These are phyloP conservation scores for Mollisia scopiformis DNA, from an alignment of 2,329 filamentous ascomycete species.

Conservation along the genomic window DNA sequence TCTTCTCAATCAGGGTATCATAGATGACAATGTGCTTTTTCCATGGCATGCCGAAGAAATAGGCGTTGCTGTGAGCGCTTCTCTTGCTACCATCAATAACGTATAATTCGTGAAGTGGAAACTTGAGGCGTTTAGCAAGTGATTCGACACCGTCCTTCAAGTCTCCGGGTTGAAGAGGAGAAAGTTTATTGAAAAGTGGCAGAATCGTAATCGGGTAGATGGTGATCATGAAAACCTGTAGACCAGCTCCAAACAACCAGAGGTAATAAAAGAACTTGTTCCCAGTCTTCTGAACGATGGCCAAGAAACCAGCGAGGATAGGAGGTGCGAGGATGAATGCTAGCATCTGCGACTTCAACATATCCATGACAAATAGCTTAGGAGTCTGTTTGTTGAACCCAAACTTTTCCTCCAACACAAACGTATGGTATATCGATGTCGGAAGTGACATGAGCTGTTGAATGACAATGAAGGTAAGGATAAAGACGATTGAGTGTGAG, in stretches of 20 bases:
- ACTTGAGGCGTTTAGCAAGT: constrained; percentile 81
- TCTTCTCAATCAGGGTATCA: constrained; percentile 96
- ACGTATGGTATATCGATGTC: constrained; percentile 87
- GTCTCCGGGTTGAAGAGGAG: constrained; percentile 82
- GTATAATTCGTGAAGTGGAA: constrained; percentile 89
- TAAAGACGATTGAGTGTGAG: constrained; percentile 88
- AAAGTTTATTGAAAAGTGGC: constrained; percentile 97
- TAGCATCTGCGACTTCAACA: constrained; percentile 88
- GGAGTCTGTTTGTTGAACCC: constrained; percentile 99
- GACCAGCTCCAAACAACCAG: constrained; percentile 86
- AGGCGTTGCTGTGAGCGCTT: constrained; percentile 86
- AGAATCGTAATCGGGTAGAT: constrained; percentile 95
- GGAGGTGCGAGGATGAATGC: constrained; percentile 80
- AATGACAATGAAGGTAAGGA: constrained; percentile 83
- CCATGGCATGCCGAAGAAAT: constrained; percentile 97
- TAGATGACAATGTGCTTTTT: constrained; percentile 99
- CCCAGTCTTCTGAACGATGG: constrained; percentile 93
- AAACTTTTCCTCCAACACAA: constrained; percentile 94
- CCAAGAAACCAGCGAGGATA: constrained; percentile 87
- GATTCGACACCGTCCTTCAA: constrained; percentile 88
- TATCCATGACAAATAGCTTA: constrained; percentile 83
- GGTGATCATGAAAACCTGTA: constrained; percentile 94
- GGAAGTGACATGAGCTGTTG: constrained; percentile 81
- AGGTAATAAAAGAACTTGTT: constrained; percentile 97
- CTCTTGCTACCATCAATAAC: constrained; percentile 94